Conservation (phyloP, 805 yeast genomes). For the Yarrowia deformans region DNA sequence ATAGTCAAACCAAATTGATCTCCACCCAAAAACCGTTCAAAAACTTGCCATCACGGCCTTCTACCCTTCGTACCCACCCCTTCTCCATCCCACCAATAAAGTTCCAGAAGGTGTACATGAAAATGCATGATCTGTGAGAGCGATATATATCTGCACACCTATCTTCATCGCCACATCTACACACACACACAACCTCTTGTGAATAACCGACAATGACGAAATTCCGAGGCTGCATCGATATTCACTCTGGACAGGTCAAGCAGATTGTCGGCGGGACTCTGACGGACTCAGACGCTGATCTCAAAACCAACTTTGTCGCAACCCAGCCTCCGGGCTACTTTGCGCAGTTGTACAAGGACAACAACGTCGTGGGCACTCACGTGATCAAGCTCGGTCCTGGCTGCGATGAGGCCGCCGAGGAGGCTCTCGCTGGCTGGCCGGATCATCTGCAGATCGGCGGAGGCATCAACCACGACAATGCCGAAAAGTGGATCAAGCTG, state of each 20-base stretch:
- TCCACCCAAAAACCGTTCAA: too few species aligned
- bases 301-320: slow-evolving; percentile 81
- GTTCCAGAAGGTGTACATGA: neutral
- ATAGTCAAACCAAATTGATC: too few species aligned
- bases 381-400: slow-evolving; percentile 88
- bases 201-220: slow-evolving; percentile 69
- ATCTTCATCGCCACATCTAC: neutral
- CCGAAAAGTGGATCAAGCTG: slow-evolving; percentile 72
- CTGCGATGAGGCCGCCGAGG: slow-evolving; percentile 82
- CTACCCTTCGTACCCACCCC: too few species aligned
- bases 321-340: slow-evolving; percentile 75
- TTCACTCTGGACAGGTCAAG: slow-evolving; percentile 93
- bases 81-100: slow-evolving; percentile 6
- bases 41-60: too few species aligned
- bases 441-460: slow-evolving; percentile 85
- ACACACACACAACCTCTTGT: neutral
- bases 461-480: slow-evolving; percentile 80
- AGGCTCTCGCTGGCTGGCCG: slow-evolving; percentile 81
- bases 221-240: slow-evolving; percentile 93
- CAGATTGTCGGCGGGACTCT: slow-evolving; percentile 97
- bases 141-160: neutral
- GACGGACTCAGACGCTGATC: slow-evolving; percentile 53
- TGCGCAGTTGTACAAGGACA: slow-evolving; percentile 68
- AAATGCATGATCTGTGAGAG: slow-evolving; percentile 13
- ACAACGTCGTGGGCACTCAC: slow-evolving; percentile 78